Percentiles rank a stretch among this genome's conserved stretches.
These are phyloP conservation scores for Naganishia cerealis DNA, from an alignment of 1,284 basidiomycete species.

Conservation along the genomic window DNA sequence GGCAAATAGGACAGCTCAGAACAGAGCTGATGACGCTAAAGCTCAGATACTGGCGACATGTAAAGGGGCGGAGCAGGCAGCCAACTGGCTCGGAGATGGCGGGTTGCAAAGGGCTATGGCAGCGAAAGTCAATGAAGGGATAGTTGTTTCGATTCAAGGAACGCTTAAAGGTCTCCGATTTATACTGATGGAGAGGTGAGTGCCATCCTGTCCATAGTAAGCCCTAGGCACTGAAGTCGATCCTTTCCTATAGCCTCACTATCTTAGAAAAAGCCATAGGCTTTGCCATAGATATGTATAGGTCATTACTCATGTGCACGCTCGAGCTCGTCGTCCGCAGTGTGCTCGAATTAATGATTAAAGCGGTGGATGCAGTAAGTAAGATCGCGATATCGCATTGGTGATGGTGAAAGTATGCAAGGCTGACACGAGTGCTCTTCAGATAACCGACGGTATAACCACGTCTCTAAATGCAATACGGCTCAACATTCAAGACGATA, in stretches of 20 bases:
- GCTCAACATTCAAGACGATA: constrained; percentile 69
- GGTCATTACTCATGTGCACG: constrained; percentile 87
- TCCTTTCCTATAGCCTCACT: constrained; percentile 59
- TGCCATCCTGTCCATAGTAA: not conserved
- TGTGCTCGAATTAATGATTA: constrained; percentile 73
- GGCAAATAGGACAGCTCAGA: constrained; percentile 17
- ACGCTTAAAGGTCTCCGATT: constrained; percentile 30
- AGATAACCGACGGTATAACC: constrained; percentile 71
- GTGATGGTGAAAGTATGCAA: not conserved
- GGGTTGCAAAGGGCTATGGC: constrained; percentile 28
- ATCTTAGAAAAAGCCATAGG: constrained; percentile 82
- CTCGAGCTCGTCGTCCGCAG: constrained; percentile 84
- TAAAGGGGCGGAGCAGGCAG: constrained; percentile 31
- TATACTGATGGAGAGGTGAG: constrained; percentile 31
- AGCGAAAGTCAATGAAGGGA: constrained; percentile 31
- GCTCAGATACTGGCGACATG: constrained; percentile 31
- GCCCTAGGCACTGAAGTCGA: not conserved
- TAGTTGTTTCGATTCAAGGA: constrained; percentile 21
- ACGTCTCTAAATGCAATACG: constrained; percentile 64
- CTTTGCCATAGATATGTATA: constrained; percentile 87
- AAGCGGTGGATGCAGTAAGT: constrained; percentile 74
- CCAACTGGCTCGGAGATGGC: constrained; percentile 22
- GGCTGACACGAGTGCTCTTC: constrained; percentile 9
- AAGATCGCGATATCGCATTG: not conserved
- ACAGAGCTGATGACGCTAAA: constrained; percentile 15